A percentile compares a stretch with the other conserved stretches of the same genome.
phyloP scores from a whole-genome alignment of 257 asterid species.

The Parsonsia alboflavescens region DNA sequence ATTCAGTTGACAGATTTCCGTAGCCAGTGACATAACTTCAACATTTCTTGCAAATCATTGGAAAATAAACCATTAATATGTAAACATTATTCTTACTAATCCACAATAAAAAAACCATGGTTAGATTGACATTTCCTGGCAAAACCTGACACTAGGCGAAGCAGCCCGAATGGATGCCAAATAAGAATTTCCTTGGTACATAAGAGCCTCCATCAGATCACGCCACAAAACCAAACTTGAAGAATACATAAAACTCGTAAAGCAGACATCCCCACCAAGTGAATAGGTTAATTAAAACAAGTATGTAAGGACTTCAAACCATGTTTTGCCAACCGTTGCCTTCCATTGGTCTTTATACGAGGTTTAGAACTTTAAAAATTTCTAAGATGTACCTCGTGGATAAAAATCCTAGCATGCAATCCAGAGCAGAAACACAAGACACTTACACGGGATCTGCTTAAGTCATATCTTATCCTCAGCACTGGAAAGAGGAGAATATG shows the following conservation, averaged over 20 bases:
- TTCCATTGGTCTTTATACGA: not conserved
- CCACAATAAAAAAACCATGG: not conserved
- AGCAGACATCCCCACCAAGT: not conserved
- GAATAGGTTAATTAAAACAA: not conserved
- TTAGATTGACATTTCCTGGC: not conserved
- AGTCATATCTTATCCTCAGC: not conserved
- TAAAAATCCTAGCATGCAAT: not conserved
- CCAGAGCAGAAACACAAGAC: not conserved
- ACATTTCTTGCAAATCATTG: not conserved
- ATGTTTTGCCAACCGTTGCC: not conserved
- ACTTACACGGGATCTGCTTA: not conserved
- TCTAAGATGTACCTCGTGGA: not conserved
- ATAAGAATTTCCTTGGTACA: not conserved
- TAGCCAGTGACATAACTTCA: not conserved
- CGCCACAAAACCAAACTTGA: not conserved
- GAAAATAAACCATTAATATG: not conserved
- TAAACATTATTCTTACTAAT: not conserved
- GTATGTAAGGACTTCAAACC: not conserved
- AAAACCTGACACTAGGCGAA: not conserved
- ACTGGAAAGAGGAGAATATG: not conserved
- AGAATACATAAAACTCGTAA: not conserved
- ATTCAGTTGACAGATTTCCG: not conserved
- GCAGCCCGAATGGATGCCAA: not conserved
- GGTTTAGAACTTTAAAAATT: not conserved
- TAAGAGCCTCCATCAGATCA: not conserved